Conservation (phyloP, 192 early-diverging fungal species). For the Lobosporangium transversale region DNA sequence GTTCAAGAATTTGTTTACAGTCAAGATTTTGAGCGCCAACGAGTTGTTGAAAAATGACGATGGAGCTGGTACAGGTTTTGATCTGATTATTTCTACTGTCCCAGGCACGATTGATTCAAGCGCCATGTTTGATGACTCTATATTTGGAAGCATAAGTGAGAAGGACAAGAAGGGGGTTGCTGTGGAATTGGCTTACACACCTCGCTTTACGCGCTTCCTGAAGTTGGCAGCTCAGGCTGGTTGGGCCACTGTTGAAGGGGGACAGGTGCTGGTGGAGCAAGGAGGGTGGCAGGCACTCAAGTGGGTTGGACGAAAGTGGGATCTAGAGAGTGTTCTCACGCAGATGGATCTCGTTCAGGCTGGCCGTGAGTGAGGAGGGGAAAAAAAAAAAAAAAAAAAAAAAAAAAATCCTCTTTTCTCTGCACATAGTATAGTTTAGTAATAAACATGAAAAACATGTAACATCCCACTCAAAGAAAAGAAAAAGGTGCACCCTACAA, state of each 20-base stretch:
- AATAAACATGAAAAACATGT: too few species aligned
- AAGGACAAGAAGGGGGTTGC: constrained; percentile 75
- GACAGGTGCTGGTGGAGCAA: constrained; percentile 91
- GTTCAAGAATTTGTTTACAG: constrained; percentile 65
- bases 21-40: constrained; percentile 54
- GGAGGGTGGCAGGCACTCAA: constrained; percentile 89
- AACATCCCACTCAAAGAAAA: too few species aligned
- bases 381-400: neutral
- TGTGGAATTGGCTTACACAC: constrained; percentile 95
- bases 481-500: too few species aligned
- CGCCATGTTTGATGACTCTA: constrained; percentile 57
- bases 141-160: constrained; percentile 38
- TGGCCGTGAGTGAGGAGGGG: constrained; percentile 11
- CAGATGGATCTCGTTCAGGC: constrained; percentile 37
- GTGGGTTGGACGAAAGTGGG: constrained; percentile 77
- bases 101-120: constrained; percentile 77
- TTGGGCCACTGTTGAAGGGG: constrained; percentile 81
- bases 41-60: constrained; percentile 54
- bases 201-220: constrained; percentile 84
- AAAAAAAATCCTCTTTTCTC: too few species aligned
- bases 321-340: constrained; percentile 27
- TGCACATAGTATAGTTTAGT: too few species aligned
- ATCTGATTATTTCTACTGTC: constrained; percentile 85
- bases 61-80: constrained; percentile 41
- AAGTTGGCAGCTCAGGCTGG: constrained; percentile 64